Evolutionary conservation across 2,329 filamentous ascomycete species (phyloP).

Genomic region (Plenodomus lindquistii): DNA sequence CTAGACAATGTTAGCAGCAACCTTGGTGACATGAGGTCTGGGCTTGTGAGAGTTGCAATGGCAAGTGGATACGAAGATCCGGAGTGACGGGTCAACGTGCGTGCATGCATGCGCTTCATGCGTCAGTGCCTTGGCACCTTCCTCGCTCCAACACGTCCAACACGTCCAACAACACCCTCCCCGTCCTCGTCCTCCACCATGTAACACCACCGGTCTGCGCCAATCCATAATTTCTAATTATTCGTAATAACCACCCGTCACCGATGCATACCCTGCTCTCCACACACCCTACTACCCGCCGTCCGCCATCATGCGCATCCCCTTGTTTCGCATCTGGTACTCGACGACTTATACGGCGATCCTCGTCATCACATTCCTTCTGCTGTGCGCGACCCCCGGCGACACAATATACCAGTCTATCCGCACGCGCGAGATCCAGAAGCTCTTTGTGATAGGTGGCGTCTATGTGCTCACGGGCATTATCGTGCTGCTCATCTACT

Average conservation of each 20-base stretch:
- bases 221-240: conserved; percentile 31
- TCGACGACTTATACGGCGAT: conserved; percentile 76
- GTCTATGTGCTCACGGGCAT: conserved; percentile 74
- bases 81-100: background rate
- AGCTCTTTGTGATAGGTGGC: conserved; percentile 80
- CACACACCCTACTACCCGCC: conserved; percentile 3
- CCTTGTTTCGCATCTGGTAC: conserved; percentile 80
- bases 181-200: conserved; percentile 17
- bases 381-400: conserved; percentile 78
- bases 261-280: conserved; percentile 23
- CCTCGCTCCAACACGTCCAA: conserved; percentile 11
- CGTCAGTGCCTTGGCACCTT: conserved; percentile 26
- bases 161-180: conserved; percentile 14
- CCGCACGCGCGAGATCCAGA: conserved; percentile 67
- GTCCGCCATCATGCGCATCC: conserved; percentile 48
- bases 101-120: conserved; percentile 19
- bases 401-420: conserved; percentile 79
- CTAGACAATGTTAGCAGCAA: background rate
- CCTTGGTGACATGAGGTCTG: conserved; percentile 2
- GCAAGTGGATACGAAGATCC: background rate
- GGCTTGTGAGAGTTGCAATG: conserved; percentile 20
- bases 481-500: conserved; percentile 75
- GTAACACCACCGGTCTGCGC: conserved; percentile 15
- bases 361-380: conserved; percentile 70
- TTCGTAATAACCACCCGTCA: conserved; percentile 1